Evolutionary conservation across 805 yeast species (phyloP), one percentile per base, ranked within the genome.

Genomic region (Schwanniomyces yamadae): DNA sequence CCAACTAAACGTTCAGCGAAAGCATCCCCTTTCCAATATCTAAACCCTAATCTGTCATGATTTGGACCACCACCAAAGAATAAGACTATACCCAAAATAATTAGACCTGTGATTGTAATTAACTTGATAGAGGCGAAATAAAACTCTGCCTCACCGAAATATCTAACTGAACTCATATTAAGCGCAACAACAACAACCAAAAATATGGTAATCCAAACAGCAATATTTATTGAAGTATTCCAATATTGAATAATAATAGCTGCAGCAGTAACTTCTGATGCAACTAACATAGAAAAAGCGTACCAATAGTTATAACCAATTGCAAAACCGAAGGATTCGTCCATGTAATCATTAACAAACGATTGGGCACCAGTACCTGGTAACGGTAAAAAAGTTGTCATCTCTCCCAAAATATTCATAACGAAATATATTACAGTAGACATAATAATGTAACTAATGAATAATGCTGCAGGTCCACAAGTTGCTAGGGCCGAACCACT

Each of bases 381-480:
- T 21, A 61, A 46, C 1, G 66, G 68, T 34, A 57, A 54, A 33
- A 55, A 61, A 2, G 60, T 51, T 10, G 63, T 49, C 66, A 55
- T 59, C 49, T 61, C 61, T 0, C 55, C 65, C 42, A 62, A 45
- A 49, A 50, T 42, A 33, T 54, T 55, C 66, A 61, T 58, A 22
- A 59, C 59, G 33, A 54, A 52, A 37, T 46, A 63, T 17, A 61
- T 46, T 8, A 54, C 49, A 19, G 48, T 33, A 1, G 58, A 44
- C 51, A 57, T 50, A 11, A 53, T 31, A 20, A 42, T 12, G 30
- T 54, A 55, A 13, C 52, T 40, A 27, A 80, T 73, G 33, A 81
- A 66, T 23, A 81, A 55, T 22, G 82, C 74, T 3, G 79, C 84
- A 4, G 85, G 83, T 27, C 88, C 88, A 50, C 83, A 83, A 13